Conservation (phyloP, 2,329 filamentous ascomycete species). For the Xylariomycetidae sp. region DNA sequence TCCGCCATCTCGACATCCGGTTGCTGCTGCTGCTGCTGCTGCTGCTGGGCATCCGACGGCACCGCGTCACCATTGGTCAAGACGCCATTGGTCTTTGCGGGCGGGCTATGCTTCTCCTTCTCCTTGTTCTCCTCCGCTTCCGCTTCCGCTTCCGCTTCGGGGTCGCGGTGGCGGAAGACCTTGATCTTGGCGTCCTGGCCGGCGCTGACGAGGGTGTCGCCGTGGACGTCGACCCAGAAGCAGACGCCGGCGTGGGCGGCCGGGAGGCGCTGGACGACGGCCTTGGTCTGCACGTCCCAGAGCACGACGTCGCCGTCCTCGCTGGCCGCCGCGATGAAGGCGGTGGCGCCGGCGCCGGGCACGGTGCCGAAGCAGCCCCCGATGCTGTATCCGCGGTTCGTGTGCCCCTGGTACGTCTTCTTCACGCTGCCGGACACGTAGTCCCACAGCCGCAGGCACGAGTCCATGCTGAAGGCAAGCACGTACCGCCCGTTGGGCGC, state of each 20-base stretch:
- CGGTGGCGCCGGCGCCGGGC: constrained; percentile 23
- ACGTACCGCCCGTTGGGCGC: constrained; percentile 91
- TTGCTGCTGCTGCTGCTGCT: background rate
- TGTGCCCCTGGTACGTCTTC: constrained; percentile 95
- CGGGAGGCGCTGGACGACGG: constrained; percentile 63
- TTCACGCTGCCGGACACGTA: constrained; percentile 87
- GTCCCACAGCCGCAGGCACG: constrained; percentile 87
- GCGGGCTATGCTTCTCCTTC: constrained; percentile 2
- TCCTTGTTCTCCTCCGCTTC: constrained; percentile 5
- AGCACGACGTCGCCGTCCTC: constrained; percentile 81
- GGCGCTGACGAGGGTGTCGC: constrained; percentile 50
- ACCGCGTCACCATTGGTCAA: background rate
- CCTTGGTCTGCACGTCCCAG: constrained; percentile 88
- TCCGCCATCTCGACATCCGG: constrained; percentile 1
- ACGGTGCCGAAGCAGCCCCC: constrained; percentile 75
- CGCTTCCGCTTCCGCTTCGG: constrained; percentile 5
- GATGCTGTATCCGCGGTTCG: constrained; percentile 79
- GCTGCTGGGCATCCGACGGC: background rate
- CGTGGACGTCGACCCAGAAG: constrained; percentile 59
- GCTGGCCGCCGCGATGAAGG: constrained; percentile 75
- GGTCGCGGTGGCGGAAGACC: constrained; percentile 35
- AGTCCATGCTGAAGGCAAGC: constrained; percentile 86
- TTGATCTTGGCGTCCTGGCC: constrained; percentile 49
- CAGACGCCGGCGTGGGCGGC: constrained; percentile 51
- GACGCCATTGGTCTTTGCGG: background rate